Base-by-base conservation (phyloP, 371 early-diverging fungal species). In the Phascolomyces articulosus region DNA sequence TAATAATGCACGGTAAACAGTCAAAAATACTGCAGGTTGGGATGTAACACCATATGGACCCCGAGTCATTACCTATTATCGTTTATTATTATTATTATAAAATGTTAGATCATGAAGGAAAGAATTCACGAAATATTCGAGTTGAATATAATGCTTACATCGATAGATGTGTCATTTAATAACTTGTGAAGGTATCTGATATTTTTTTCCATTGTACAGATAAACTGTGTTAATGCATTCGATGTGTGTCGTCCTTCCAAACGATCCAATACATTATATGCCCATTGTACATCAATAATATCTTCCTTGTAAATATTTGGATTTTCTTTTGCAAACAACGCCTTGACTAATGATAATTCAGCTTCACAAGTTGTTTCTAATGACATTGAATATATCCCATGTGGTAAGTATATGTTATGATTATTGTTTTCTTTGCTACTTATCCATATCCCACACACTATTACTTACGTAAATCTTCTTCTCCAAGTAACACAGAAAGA, bases 271-370 rank as follows among this genome's bases (percentile, higher is more conserved):
- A 70, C 66, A 24, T 74, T 64, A 49, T 65, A 64, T 7, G 77
- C 68, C 80, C 80, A 80, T 71, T 85, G 84, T n/a, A 76, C 49
- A 61, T 85, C 85, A 31, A 85, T 68, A 41, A 85, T 58, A 48
- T 80, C 79, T 64, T 85, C 85, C 40, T 82, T 82, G 60, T 78
- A 85, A 49, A 83, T 85, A 44, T 85, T 85, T 31, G 85, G 81
- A 51, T 76, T 77, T 53, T 85, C 85, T 58, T 78, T 79, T 55
- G 66, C 82, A 68, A 85, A 85, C 4, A 85, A 62, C 8, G 70
- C 75, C 62, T 75, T 77, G 1, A 69, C 65, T 10, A 64, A 60
- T 11, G 58, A 55, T 4, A 72, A 26, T 26, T 77, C 78, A 20
- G 75, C 66, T 40, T 77, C 64, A 60, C 70, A 75, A 4, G 55